Base-by-base conservation (phyloP, 2,329 filamentous ascomycete species). In the Talaromyces marneffei region DNA sequence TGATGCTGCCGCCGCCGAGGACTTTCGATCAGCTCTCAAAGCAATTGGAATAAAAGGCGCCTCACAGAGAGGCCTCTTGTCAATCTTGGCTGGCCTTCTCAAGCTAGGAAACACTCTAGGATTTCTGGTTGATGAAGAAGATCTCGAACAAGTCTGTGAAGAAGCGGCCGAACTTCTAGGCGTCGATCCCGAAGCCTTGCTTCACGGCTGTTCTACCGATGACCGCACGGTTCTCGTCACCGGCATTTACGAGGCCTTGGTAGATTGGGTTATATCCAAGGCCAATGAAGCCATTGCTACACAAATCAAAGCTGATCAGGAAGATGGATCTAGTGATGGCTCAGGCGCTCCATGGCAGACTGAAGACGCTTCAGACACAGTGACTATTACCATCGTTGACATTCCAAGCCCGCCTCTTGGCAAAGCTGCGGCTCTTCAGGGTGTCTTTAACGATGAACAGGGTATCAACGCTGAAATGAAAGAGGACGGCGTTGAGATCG, bases 391-490 rank as follows among this genome's bases (percentile, higher is more conserved):
- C 0, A 82, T 99, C 8, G 79, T 99, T 5, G 94, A 97, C 66
- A 83, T 97, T 8, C 91, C 94, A 0, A 85, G 87, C 65, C 87
- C 90, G 31, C 82, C 84, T 1, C 80, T 99, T 0, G 92, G 90
- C 62, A 97, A 94, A 75, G 94, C 93, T 0, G 77, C 95, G n/a
- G 86, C 90, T 12, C 86, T 99, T 78, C 89, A 91, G 40, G 91
- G 90, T 14, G 85, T 97, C 37, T 99, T 99, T 68, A 93, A 99
- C 67, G 94, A 97, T 68, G 85, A 82, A n/a, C 80, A 88, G 20
- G 94, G 94, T 57, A 97, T 99, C 77, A 97, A 97, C 68, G 84
- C 89, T 0, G 94, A 99, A 78, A 97, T 99, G 92, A 96, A 93
- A 70, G 88, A 93, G 64, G 94, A 99, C 67, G 94, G 94, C 9